Percentiles rank a stretch among this genome's conserved stretches.
phyloP scores from a whole-genome alignment of 1,284 basidiomycete genomes.

The Entoloma clypeatum region DNA sequence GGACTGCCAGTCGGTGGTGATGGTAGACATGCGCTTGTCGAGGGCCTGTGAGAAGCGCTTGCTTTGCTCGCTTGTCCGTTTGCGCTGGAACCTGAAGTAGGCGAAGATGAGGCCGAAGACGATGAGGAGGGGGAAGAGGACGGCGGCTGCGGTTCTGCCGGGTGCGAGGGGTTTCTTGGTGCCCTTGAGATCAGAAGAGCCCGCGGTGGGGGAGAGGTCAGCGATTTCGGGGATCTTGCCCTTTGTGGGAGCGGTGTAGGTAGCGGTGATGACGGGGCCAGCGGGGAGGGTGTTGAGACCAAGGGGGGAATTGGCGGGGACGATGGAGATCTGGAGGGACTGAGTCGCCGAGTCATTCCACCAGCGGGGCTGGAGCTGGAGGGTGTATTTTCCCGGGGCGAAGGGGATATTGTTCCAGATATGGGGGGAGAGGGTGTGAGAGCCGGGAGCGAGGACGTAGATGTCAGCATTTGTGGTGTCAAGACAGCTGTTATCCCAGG shows the following conservation, averaged over 20 bases:
- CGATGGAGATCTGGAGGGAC: constrained; percentile 64
- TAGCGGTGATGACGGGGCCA: constrained; percentile 73
- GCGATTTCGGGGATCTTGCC: constrained; percentile 41
- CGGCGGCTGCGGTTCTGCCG: constrained; percentile 75
- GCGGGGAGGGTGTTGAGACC: constrained; percentile 59
- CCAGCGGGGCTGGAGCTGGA: constrained; percentile 65
- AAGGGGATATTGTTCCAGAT: constrained; percentile 60
- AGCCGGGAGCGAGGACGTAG: constrained; percentile 62
- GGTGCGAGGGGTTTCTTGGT: constrained; percentile 38
- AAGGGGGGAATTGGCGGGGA: constrained; percentile 48
- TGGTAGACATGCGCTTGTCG: constrained; percentile 81
- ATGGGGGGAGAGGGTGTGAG: constrained; percentile 50
- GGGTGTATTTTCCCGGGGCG: constrained; percentile 50
- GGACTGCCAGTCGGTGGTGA: constrained; percentile 72
- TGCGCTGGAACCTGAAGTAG: constrained; percentile 59
- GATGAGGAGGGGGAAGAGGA: constrained; percentile 69
- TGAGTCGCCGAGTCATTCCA: constrained; percentile 65
- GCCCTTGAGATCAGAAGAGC: constrained; percentile 34
- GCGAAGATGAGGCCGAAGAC: constrained; percentile 44
- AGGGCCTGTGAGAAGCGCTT: constrained; percentile 67
- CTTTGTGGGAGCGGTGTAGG: constrained; percentile 46
- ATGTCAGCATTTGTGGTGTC: constrained; percentile 56
- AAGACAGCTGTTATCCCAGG: constrained; percentile 70
- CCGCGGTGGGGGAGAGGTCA: constrained; percentile 36
- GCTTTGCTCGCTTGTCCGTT: constrained; percentile 55